phyloP scores from a whole-genome alignment of 148 eudicot genomes.

The Rheum nobile region DNA sequence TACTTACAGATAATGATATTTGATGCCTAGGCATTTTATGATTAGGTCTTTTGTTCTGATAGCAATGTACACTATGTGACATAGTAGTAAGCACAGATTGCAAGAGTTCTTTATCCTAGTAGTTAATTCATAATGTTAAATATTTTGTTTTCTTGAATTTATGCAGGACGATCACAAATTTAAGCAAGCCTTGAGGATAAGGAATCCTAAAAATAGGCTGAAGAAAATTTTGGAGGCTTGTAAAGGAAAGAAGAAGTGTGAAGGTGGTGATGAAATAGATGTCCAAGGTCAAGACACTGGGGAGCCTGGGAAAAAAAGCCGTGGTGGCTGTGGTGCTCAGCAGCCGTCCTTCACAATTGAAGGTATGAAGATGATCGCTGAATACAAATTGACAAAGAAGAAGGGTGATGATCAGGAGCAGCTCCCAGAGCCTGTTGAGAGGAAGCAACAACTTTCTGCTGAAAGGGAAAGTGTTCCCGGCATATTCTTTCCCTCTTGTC shows the following conservation, averaged over 20 bases:
- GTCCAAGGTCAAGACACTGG: constrained; percentile 53
- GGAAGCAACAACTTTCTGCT: constrained; percentile 55
- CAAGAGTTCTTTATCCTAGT: not conserved
- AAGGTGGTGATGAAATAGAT: constrained; percentile 90
- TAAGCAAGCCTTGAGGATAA: constrained; percentile 74
- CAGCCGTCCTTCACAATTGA: constrained; percentile 68
- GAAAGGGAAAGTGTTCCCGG: constrained; percentile 34
- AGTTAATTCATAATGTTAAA: not conserved
- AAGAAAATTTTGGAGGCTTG: constrained; percentile 84
- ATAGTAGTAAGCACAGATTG: not conserved
- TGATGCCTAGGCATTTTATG: not conserved
- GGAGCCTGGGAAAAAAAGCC: constrained; percentile 45
- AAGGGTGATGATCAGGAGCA: constrained; percentile 59
- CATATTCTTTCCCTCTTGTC: not conserved
- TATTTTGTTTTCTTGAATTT: not conserved
- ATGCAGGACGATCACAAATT: constrained; percentile 79
- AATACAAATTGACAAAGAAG: constrained; percentile 62
- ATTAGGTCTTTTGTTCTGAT: not conserved
- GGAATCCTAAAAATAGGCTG: constrained; percentile 77
- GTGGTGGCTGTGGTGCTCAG: constrained; percentile 75
- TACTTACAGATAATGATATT: not conserved
- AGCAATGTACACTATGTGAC: not conserved
- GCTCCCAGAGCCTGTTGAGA: constrained; percentile 72
- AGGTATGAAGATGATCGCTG: constrained; percentile 63
- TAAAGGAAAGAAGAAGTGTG: constrained; percentile 90